Conservation (phyloP, 768 basidiomycete species). For the Russula dissimulans region DNA sequence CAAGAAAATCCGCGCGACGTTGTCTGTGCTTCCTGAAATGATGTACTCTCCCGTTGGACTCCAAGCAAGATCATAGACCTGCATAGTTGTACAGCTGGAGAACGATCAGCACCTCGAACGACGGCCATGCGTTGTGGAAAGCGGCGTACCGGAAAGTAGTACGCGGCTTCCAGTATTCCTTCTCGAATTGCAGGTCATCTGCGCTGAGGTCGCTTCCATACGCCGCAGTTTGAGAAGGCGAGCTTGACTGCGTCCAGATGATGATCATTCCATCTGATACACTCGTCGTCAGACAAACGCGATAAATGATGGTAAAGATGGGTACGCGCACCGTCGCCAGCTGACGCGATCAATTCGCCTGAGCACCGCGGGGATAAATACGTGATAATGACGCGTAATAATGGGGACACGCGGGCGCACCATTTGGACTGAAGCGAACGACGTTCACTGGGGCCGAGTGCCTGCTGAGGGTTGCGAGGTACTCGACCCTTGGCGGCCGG, state of each 20-base stretch:
- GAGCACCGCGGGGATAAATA: constrained; percentile 2
- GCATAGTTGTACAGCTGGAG: constrained; percentile 79
- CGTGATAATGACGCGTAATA: not conserved
- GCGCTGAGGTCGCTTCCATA: constrained; percentile 77
- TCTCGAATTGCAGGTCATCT: constrained; percentile 81
- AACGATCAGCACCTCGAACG: not conserved
- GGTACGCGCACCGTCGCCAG: constrained; percentile 77
- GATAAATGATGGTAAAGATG: constrained; percentile 4
- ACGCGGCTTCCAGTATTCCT: constrained; percentile 90
- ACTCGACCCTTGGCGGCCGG: constrained; percentile 85
- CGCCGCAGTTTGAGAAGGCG: constrained; percentile 54
- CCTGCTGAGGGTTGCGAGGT: constrained; percentile 85
- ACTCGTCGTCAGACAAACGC: not conserved
- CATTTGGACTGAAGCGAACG: constrained; percentile 91
- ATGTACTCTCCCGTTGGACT: constrained; percentile 91
- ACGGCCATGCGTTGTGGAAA: not conserved
- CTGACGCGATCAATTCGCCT: constrained; percentile 92
- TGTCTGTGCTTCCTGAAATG: constrained; percentile 95
- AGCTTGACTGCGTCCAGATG: constrained; percentile 81
- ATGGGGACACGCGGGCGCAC: constrained; percentile 33
- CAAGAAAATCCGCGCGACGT: constrained; percentile 79
- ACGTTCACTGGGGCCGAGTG: constrained; percentile 96
- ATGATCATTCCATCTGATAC: constrained; percentile 89
- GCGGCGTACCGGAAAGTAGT: constrained; percentile 68
- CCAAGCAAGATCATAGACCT: constrained; percentile 98